Percentiles rank a stretch among this genome's conserved stretches.
These are phyloP conservation scores for Kazachstania kunashirensis DNA, from an alignment of 805 yeast genomes.

Conservation along the genomic window DNA sequence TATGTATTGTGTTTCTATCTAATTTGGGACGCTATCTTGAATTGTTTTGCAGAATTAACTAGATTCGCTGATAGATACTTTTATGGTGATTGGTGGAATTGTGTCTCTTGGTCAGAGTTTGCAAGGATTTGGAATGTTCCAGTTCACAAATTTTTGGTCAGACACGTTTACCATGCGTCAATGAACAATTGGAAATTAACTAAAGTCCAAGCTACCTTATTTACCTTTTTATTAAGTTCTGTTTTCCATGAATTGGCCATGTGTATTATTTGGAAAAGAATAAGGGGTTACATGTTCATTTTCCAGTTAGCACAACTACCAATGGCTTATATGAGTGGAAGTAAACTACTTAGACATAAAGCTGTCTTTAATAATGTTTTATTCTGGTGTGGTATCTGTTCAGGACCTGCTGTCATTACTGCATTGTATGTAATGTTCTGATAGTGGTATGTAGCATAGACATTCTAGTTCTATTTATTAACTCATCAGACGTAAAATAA, in stretches of 20 bases:
- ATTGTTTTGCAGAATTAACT: slow-evolving; percentile 82
- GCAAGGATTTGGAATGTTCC: slow-evolving; percentile 93
- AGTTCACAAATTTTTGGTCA: slow-evolving; percentile 75
- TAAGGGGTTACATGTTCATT: slow-evolving; percentile 70
- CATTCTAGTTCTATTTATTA: no score
- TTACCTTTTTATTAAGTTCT: slow-evolving; percentile 73
- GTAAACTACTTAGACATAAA: slow-evolving; percentile 45
- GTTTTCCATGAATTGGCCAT: slow-evolving; percentile 84
- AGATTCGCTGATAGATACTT: slow-evolving; percentile 83
- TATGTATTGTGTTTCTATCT: slow-evolving; percentile 74
- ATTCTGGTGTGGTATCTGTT: slow-evolving; percentile 86
- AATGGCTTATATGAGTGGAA: slow-evolving; percentile 51
- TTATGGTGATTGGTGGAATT: slow-evolving; percentile 97
- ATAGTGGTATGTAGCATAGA: no score
- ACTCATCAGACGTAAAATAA: no score
- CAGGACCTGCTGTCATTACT: slow-evolving; percentile 85
- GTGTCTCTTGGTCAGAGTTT: slow-evolving; percentile 86
- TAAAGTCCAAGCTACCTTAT: slow-evolving; percentile 58
- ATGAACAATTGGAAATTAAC: slow-evolving; percentile 64
- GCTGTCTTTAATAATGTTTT: slow-evolving; percentile 64
- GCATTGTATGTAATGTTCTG: slow-evolving; percentile 72
- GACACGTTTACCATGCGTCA: slow-evolving; percentile 91
- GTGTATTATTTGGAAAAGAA: slow-evolving; percentile 72
- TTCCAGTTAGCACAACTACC: slow-evolving; percentile 89
- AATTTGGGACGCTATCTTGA: slow-evolving; percentile 92